These are phyloP conservation scores for Eurotiales sp. DNA, from an alignment of 2,329 filamentous ascomycete species.

Conservation along the genomic window DNA sequence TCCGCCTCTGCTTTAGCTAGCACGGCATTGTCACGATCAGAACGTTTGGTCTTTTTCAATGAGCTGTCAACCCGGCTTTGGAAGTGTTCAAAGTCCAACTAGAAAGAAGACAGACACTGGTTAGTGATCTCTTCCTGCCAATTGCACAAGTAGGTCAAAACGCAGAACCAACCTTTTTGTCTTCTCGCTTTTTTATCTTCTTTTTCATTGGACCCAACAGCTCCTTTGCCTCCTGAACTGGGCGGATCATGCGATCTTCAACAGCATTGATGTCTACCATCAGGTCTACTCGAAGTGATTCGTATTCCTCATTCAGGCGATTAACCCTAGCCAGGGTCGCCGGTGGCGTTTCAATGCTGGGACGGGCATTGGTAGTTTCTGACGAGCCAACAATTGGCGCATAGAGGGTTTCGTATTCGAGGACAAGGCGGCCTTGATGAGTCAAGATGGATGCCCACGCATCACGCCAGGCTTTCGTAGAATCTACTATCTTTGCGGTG, in stretches of 20 bases:
- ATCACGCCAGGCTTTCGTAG: slow-evolving; percentile 72
- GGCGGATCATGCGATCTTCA: slow-evolving; percentile 65
- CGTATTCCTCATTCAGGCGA: slow-evolving; percentile 63
- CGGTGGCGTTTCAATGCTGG: slow-evolving; percentile 59
- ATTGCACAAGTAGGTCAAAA: background rate
- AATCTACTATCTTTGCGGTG: slow-evolving; percentile 63
- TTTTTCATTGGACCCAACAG: slow-evolving; percentile 70
- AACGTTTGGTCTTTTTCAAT: slow-evolving; percentile 65
- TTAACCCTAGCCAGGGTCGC: slow-evolving; percentile 61
- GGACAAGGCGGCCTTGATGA: slow-evolving; percentile 63
- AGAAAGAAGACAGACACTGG: slow-evolving; percentile 4
- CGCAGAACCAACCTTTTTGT: slow-evolving; percentile 57
- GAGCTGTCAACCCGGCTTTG: slow-evolving; percentile 67
- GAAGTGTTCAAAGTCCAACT: slow-evolving; percentile 75
- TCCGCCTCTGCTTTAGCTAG: slow-evolving; percentile 70
- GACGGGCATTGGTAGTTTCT: slow-evolving; percentile 53
- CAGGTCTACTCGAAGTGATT: slow-evolving; percentile 68
- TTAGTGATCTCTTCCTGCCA: background rate
- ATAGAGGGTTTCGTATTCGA: slow-evolving; percentile 70
- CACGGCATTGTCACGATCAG: slow-evolving; percentile 68
- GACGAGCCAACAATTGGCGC: slow-evolving; percentile 68
- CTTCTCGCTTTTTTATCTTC: slow-evolving; percentile 79
- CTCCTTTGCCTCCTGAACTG: slow-evolving; percentile 66
- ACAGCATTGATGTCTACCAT: slow-evolving; percentile 67
- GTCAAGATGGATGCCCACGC: slow-evolving; percentile 70